These are phyloP conservation scores for Bocquillonia castaneifolia DNA, from an alignment of 441 rosid species.

Conservation along the genomic window DNA sequence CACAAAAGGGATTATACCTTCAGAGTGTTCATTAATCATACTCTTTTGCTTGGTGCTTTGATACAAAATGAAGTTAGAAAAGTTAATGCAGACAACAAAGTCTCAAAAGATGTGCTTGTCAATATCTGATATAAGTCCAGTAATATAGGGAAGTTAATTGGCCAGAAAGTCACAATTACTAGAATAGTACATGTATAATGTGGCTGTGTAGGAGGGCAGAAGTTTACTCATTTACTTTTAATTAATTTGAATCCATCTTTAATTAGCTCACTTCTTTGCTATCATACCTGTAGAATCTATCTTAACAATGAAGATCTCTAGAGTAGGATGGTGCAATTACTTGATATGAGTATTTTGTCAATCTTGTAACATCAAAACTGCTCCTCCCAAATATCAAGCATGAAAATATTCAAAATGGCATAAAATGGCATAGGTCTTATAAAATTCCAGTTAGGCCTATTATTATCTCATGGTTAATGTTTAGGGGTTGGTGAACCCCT, in stretches of 20 bases:
- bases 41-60: background rate
- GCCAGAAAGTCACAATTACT: background rate
- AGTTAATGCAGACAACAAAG: background rate
- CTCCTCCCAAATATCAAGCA: background rate
- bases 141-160: background rate
- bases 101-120: background rate
- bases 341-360: background rate
- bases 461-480: background rate
- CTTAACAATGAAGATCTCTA: background rate
- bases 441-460: no score
- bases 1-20: background rate
- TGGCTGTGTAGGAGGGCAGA: background rate
- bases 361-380: background rate
- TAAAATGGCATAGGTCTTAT: no score
- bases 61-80: slow-evolving; percentile 7
- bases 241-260: background rate
- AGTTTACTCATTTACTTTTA: background rate
- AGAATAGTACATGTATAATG: background rate
- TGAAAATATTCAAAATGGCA: background rate
- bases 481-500: background rate
- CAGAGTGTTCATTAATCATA: background rate
- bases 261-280: background rate
- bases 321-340: background rate
- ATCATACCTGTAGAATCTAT: background rate
- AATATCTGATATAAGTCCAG: background rate